These are phyloP conservation scores for Exophiala sp. DNA, from an alignment of 2,329 filamentous ascomycete species.

Conservation along the genomic window DNA sequence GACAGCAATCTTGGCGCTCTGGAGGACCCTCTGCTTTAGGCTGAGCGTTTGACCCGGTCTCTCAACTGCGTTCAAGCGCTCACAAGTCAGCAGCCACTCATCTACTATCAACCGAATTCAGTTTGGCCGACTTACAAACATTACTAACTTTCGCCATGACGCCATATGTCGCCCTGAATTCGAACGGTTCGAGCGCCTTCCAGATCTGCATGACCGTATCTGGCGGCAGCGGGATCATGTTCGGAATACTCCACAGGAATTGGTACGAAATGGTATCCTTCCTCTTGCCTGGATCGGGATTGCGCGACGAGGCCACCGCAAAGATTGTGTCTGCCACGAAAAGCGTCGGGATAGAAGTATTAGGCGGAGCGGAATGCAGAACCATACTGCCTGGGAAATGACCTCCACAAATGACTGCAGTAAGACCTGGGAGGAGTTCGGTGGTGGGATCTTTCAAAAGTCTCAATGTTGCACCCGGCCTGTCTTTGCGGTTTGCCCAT, in stretches of 20 bases:
- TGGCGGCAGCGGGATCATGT: slow-evolving; percentile 60
- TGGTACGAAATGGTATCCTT: slow-evolving; percentile 22
- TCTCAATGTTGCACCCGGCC: slow-evolving; percentile 36
- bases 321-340: slow-evolving; percentile 72
- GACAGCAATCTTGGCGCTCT: slow-evolving; percentile 72
- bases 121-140: slow-evolving; percentile 24
- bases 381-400: slow-evolving; percentile 74
- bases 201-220: slow-evolving; percentile 63
- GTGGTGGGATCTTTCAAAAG: slow-evolving; percentile 24
- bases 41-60: slow-evolving; percentile 55
- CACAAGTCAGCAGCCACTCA: slow-evolving; percentile 7
- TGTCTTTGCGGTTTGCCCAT: slow-evolving; percentile 54
- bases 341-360: slow-evolving; percentile 54
- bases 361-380: slow-evolving; percentile 34
- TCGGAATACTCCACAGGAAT: slow-evolving; percentile 24
- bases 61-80: slow-evolving; percentile 39
- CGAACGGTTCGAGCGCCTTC: slow-evolving; percentile 60
- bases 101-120: too few relatives aligned
- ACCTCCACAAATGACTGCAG: slow-evolving; percentile 64
- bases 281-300: slow-evolving; percentile 36
- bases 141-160: slow-evolving; percentile 25
- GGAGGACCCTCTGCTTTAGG: slow-evolving; percentile 60
- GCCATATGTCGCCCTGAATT: slow-evolving; percentile 56
- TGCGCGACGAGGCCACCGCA: slow-evolving; percentile 66
- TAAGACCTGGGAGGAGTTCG: slow-evolving; percentile 42